Conservation (phyloP, 345 rosid species). For the Carallia brachiata region DNA sequence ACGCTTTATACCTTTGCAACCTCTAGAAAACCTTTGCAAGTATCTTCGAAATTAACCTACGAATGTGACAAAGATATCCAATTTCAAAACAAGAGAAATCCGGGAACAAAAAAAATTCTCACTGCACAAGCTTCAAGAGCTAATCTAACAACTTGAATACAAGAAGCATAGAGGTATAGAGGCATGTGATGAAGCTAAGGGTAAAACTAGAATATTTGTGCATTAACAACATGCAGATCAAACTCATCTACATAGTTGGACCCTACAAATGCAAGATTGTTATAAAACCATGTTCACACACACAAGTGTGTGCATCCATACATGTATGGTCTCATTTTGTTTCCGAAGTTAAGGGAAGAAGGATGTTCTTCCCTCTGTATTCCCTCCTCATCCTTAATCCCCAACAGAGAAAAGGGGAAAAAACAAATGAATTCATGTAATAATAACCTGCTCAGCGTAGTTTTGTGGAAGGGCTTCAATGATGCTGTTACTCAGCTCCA, state of each 20-base stretch:
- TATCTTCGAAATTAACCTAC: conserved; percentile 97
- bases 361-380: no score
- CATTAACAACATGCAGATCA: not conserved
- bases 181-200: not conserved
- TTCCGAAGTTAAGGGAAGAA: no score
- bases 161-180: not conserved
- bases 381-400: no score
- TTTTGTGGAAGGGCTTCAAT: conserved; percentile 94
- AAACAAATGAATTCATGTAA: conserved; percentile 3
- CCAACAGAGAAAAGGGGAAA: conserved; percentile 3
- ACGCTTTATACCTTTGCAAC: conserved; percentile 72
- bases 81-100: conserved; percentile 5
- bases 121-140: not conserved
- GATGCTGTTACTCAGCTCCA: conserved; percentile 87
- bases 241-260: not conserved
- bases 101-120: no score
- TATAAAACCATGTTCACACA: no score
- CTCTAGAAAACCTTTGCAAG: conserved; percentile 97
- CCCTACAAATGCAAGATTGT: no score
- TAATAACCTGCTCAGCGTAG: conserved; percentile 88
- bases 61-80: conserved; percentile 11
- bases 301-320: no score
- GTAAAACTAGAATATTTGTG: not conserved
- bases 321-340: no score
- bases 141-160: not conserved